These are phyloP conservation scores for Thraustochytrium sp. DNA, from an alignment of 352 stramenopile genomes.

Conservation along the genomic window DNA sequence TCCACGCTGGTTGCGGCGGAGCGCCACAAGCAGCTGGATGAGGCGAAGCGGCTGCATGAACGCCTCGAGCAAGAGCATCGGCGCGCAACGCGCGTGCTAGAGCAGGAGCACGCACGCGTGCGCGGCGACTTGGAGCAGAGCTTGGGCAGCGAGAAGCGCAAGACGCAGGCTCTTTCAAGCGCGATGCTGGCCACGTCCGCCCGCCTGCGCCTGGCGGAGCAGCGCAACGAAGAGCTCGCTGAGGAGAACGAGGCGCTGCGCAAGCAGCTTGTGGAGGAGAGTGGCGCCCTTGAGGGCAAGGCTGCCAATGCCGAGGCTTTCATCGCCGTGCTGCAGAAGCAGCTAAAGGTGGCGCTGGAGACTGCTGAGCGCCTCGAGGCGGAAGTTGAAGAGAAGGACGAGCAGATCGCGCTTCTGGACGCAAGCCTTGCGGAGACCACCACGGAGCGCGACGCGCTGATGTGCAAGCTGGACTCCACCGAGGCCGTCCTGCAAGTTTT, in stretches of 20 bases:
- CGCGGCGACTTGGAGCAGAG: background rate
- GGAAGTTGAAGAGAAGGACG: background rate
- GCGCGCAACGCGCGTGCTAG: background rate
- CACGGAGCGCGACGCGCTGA: background rate
- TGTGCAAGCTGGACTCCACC: background rate
- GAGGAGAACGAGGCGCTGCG: background rate
- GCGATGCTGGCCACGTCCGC: background rate
- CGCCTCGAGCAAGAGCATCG: background rate
- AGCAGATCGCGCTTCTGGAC: background rate
- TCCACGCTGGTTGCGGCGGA: background rate
- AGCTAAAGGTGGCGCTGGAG: background rate
- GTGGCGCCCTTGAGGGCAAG: background rate
- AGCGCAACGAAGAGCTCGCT: background rate
- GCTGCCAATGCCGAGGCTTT: background rate
- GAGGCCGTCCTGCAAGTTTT: background rate
- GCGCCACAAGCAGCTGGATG: background rate
- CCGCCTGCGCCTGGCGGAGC: background rate
- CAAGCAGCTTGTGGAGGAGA: background rate
- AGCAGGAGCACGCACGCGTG: background rate
- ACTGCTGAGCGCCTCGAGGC: background rate
- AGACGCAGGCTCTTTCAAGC: background rate
- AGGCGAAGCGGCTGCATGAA: background rate
- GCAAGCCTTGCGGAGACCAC: background rate
- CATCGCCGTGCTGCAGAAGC: background rate
- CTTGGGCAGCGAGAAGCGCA: background rate